Evolutionary conservation across 164 flowering plant species (phyloP).

Genomic region (Euptelea pleiosperma): DNA sequence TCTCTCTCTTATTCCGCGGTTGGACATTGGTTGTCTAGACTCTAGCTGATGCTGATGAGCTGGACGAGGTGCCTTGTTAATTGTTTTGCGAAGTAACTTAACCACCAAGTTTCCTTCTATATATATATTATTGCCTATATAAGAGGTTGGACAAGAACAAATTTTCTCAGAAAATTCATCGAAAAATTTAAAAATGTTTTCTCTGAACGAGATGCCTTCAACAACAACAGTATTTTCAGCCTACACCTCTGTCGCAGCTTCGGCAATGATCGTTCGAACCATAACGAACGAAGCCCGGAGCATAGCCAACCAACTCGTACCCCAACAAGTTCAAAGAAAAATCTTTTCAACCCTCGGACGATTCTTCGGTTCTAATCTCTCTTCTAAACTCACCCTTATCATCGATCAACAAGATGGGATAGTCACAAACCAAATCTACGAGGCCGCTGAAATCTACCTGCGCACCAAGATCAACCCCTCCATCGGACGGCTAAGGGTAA

Average conservation of each 20-base stretch:
- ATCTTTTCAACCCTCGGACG: conserved; percentile 23
- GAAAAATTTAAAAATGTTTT: conserved; percentile 20
- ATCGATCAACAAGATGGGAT: conserved; percentile 40
- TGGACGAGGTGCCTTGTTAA: too few relatives aligned
- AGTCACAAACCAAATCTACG: conserved; percentile 31
- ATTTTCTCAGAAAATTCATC: too few relatives aligned
- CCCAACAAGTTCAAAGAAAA: conserved; percentile 2
- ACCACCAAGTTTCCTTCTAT: too few relatives aligned
- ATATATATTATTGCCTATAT: too few relatives aligned
- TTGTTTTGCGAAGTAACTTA: too few relatives aligned
- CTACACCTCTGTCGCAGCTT: conserved; percentile 43
- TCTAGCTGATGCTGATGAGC: too few relatives aligned
- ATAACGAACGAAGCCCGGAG: conserved; percentile 28
- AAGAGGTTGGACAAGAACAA: too few relatives aligned
- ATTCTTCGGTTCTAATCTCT: conserved; percentile 1
- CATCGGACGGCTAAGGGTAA: conserved; percentile 18
- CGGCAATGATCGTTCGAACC: conserved; percentile 38
- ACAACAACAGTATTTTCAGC: conserved; percentile 30
- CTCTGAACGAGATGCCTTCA: conserved; percentile 20
- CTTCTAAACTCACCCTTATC: conserved; percentile 9
- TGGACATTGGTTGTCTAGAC: too few relatives aligned
- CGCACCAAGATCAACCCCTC: conserved; percentile 25
- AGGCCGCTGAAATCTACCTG: conserved; percentile 32
- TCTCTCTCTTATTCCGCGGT: too few relatives aligned
- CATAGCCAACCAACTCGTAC: conserved; percentile 27